Conservation (phyloP, 2,329 filamentous ascomycete species). For the Fusarium sp. region DNA sequence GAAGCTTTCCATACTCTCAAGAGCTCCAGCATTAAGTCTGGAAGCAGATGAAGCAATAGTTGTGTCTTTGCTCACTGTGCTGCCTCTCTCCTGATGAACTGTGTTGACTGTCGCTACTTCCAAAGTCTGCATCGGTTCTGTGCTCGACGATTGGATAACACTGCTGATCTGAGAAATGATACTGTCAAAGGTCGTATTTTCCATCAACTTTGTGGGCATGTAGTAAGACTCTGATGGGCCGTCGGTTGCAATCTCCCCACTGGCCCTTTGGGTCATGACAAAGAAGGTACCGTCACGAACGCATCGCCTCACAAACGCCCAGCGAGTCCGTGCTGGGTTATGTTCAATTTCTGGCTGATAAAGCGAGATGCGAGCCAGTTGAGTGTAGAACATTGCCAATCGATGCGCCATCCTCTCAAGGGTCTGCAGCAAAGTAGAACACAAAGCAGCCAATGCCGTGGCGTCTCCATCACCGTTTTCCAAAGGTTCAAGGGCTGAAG, state of each 20-base stretch:
- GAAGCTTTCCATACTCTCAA: slow-evolving; percentile 32
- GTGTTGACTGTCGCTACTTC: slow-evolving; percentile 23
- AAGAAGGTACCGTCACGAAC: slow-evolving; percentile 67
- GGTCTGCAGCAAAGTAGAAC: slow-evolving; percentile 64
- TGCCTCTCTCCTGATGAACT: slow-evolving; percentile 30
- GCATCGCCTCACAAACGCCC: slow-evolving; percentile 63
- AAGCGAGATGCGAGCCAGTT: slow-evolving; percentile 62
- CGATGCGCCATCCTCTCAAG: slow-evolving; percentile 67
- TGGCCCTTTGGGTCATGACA: slow-evolving; percentile 57
- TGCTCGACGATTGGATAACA: slow-evolving; percentile 5
- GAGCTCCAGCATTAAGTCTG: slow-evolving; percentile 11
- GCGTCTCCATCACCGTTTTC: slow-evolving; percentile 55
- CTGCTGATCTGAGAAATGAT: slow-evolving; percentile 39
- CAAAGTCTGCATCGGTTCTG: fast-evolving
- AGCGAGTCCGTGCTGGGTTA: slow-evolving; percentile 66
- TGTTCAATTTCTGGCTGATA: slow-evolving; percentile 65
- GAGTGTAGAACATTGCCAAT: slow-evolving; percentile 65
- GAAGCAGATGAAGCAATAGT: slow-evolving; percentile 17
- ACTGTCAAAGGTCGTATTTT: slow-evolving; percentile 30
- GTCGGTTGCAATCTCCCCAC: slow-evolving; percentile 2
- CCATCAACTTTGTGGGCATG: slow-evolving; percentile 23
- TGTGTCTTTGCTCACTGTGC: neutral
- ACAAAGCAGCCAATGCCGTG: slow-evolving; percentile 56
- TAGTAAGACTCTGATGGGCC: slow-evolving; percentile 23
- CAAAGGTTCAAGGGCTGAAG: slow-evolving; percentile 34